A percentile compares a stretch with the other conserved stretches of the same genome.
phyloP scores from a whole-genome alignment of 345 rosid species.

The Populus nigra region DNA sequence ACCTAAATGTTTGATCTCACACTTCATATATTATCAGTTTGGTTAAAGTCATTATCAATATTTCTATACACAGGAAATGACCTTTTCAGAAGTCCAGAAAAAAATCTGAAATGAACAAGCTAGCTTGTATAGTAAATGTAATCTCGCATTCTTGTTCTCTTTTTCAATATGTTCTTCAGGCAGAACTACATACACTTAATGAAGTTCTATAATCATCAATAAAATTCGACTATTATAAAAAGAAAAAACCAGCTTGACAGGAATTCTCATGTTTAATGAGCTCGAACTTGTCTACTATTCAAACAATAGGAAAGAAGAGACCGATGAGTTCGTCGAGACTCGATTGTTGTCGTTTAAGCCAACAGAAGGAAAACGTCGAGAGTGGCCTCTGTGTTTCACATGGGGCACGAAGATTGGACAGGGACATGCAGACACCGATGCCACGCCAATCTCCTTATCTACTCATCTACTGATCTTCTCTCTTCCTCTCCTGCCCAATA shows the following conservation, averaged over 20 bases:
- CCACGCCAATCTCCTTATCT: slow-evolving; percentile 47
- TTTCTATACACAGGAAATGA: too few species aligned
- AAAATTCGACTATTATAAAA: too few species aligned
- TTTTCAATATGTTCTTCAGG: too few species aligned
- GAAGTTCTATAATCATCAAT: too few species aligned
- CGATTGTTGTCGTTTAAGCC: slow-evolving; percentile 3
- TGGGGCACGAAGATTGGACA: slow-evolving; percentile 19
- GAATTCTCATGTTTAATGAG: background rate
- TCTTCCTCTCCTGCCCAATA: slow-evolving; percentile 1
- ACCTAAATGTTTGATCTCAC: too few species aligned
- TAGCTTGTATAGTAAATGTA: too few species aligned
- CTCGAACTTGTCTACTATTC: background rate
- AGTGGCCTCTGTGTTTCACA: slow-evolving; percentile 1
- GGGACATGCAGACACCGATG: slow-evolving; percentile 33
- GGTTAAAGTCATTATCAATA: too few species aligned
- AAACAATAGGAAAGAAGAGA: background rate
- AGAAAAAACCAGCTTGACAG: background rate
- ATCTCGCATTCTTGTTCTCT: too few species aligned
- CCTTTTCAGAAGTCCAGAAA: too few species aligned
- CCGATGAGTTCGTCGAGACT: background rate
- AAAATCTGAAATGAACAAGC: too few species aligned
- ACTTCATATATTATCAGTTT: too few species aligned
- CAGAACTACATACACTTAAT: too few species aligned
- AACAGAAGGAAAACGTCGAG: slow-evolving; percentile 19
- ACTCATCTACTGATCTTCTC: slow-evolving; percentile 2